Percentiles rank a stretch among this genome's conserved stretches.
Evolutionary conservation across 202 grass and related monocot genomes (phyloP).

Genomic region (Hordeum pubiflorum): DNA sequence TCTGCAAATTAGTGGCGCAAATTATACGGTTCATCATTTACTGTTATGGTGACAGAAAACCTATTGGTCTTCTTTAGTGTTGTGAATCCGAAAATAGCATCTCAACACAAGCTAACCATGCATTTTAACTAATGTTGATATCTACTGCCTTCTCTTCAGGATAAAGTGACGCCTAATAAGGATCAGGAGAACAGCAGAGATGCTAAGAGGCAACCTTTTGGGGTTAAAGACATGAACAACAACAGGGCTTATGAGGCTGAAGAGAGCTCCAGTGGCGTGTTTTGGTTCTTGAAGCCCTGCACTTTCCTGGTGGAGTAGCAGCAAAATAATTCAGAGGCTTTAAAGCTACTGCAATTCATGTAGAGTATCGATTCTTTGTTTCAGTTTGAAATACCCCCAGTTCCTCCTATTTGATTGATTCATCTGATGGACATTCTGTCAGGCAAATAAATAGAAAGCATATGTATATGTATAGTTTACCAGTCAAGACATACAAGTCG

Average conservation of each 20-base stretch:
- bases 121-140: slow-evolving; percentile 6
- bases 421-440: slow-evolving; percentile 26
- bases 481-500: slow-evolving; percentile 21
- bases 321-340: neutral
- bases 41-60: neutral
- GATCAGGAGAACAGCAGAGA: slow-evolving; percentile 56
- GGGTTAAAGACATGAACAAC: slow-evolving; percentile 45
- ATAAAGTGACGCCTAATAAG: slow-evolving; percentile 54
- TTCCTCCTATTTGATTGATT: slow-evolving; percentile 33
- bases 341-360: neutral
- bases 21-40: neutral
- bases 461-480: slow-evolving; percentile 41
- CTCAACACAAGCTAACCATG: neutral
- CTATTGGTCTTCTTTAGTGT: neutral
- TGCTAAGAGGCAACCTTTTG: slow-evolving; percentile 48
- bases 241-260: slow-evolving; percentile 40
- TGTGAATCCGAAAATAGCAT: neutral
- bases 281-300: slow-evolving; percentile 99
- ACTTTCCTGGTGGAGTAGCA: slow-evolving; percentile 58
- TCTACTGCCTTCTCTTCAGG: slow-evolving; percentile 37
- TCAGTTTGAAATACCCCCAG: slow-evolving; percentile 8
- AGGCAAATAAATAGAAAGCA: slow-evolving; percentile 26
- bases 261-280: slow-evolving; percentile 61
- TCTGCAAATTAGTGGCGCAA: neutral
- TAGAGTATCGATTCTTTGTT: slow-evolving; percentile 27